Evolutionary conservation across 768 basidiomycete species (phyloP), one percentile per base, ranked within the genome.

Genomic region (Naganishia vaughanmartiniae): DNA sequence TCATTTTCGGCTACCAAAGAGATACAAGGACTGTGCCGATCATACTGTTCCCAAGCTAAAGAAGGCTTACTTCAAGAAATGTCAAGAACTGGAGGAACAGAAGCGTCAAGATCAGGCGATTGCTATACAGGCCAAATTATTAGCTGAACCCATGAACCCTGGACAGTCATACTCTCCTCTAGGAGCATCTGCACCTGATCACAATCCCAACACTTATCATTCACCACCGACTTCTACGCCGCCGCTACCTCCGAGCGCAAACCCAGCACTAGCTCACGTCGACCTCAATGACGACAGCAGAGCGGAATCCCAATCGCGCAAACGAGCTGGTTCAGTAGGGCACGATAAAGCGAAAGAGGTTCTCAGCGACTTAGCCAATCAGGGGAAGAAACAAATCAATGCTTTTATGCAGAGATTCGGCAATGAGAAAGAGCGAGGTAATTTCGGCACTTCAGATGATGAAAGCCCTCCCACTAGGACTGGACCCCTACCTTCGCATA

Each of bases 371-470:
- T 83, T 95, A 36, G 93, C 93, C 4, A 88, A 89, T 72, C 92
- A 93, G 81, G 90, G 91, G 71, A 95, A 93, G 84, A 89, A 87
- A 76, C 90, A 92, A 74, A 81, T 95, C 19, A 92, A 90, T 75
- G 90, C 91, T 70, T 83, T 94, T 63, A 93, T 92, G 69, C 90
- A 89, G 11, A 88, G 93, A 76, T 83, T 94, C 67, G 92, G 81
- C 12, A 80, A 75, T 0, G 79, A 79, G 55, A 76, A 75, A 70
- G 75, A 74, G 28, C 71, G 76, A 39, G 24, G 31, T 17, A 24
- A 45, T 9, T 26, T 9, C 14, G 28, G 60, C 26, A 34, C 17
- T 26, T 42, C 60, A 19, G 39, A 42, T 5, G 76, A 72, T 60
- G 76, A 91, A 79, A 77, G 71, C 56, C 68, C 68, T 34, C 68